Conservation (phyloP, 495 filamentous ascomycete genomes). For the Neurospora sp. region DNA sequence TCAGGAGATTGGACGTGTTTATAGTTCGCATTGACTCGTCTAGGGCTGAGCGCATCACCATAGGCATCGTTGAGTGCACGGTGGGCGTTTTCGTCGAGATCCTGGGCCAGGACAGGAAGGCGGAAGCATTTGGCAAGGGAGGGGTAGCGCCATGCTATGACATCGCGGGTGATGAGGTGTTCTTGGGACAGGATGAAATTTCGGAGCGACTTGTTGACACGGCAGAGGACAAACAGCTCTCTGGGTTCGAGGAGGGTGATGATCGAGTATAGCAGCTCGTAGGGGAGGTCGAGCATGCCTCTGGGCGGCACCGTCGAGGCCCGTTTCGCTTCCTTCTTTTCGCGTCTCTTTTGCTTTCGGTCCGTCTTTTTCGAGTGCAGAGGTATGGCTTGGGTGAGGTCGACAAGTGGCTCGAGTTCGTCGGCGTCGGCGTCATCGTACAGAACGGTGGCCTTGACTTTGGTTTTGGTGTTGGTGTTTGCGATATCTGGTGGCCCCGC, state of each 20-base stretch:
- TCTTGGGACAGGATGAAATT: slow-evolving; percentile 32
- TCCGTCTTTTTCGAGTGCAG: slow-evolving; percentile 40
- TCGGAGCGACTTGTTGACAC: slow-evolving; percentile 24
- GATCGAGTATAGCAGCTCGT: slow-evolving; percentile 38
- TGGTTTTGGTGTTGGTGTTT: not conserved
- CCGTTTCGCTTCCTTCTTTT: slow-evolving; percentile 22
- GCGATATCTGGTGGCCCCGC: not conserved
- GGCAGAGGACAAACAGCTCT: slow-evolving; percentile 33
- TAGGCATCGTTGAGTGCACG: slow-evolving; percentile 17
- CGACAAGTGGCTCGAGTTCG: slow-evolving; percentile 5
- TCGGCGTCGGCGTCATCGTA: not conserved
- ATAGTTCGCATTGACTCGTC: slow-evolving; percentile 30
- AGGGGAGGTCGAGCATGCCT: slow-evolving; percentile 33
- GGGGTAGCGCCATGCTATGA: slow-evolving; percentile 34
- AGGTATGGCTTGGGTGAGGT: slow-evolving; percentile 20
- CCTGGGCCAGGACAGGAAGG: slow-evolving; percentile 30
- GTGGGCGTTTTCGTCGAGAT: slow-evolving; percentile 27
- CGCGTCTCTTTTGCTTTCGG: slow-evolving; percentile 31
- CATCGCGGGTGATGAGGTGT: slow-evolving; percentile 22
- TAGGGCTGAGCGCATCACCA: slow-evolving; percentile 5
- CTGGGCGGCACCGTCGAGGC: not conserved
- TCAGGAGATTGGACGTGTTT: slow-evolving; percentile 37
- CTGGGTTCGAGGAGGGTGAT: slow-evolving; percentile 32
- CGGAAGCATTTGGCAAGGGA: slow-evolving; percentile 38
- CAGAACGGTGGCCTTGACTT: not conserved